A percentile compares a stretch with the other conserved stretches of the same genome.
Conservation (phyloP, 179 eudicot genomes). For the Spergularia azorica region DNA sequence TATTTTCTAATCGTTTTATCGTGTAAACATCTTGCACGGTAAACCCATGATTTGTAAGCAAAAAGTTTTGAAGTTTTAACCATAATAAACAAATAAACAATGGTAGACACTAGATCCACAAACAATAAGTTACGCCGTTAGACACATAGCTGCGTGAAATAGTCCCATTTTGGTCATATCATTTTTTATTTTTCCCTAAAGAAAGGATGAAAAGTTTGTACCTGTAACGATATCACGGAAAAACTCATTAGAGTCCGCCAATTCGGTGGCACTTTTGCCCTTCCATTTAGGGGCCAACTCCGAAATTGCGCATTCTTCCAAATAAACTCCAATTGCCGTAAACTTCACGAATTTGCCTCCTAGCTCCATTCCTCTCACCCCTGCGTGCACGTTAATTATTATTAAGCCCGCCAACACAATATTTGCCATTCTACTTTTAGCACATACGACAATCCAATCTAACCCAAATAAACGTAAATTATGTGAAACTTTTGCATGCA, state of each 20-base stretch:
- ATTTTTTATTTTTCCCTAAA: not conserved
- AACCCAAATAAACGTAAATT: too few species aligned
- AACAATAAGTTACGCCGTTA: too few species aligned
- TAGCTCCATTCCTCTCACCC: constrained; percentile 71
- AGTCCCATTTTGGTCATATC: too few species aligned
- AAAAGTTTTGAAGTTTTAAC: too few species aligned
- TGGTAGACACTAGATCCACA: too few species aligned
- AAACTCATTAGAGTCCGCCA: constrained; percentile 62
- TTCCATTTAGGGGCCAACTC: constrained; percentile 77
- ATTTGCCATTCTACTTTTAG: not conserved
- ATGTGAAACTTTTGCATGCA: not conserved
- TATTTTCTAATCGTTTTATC: too few species aligned
- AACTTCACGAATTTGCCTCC: constrained; percentile 61
- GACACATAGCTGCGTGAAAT: too few species aligned
- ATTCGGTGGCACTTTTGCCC: constrained; percentile 53
- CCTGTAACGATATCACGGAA: constrained; percentile 74
- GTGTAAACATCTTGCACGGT: too few species aligned
- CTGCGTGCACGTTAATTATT: constrained; percentile 34
- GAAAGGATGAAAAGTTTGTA: constrained; percentile 13
- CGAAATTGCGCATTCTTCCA: constrained; percentile 54
- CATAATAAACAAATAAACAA: too few species aligned
- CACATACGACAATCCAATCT: too few species aligned
- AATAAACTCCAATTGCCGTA: constrained; percentile 73
- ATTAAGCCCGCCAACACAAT: not conserved
- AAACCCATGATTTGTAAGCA: too few species aligned